Conservation (phyloP, 192 early-diverging fungal species). For the Podila horticola region DNA sequence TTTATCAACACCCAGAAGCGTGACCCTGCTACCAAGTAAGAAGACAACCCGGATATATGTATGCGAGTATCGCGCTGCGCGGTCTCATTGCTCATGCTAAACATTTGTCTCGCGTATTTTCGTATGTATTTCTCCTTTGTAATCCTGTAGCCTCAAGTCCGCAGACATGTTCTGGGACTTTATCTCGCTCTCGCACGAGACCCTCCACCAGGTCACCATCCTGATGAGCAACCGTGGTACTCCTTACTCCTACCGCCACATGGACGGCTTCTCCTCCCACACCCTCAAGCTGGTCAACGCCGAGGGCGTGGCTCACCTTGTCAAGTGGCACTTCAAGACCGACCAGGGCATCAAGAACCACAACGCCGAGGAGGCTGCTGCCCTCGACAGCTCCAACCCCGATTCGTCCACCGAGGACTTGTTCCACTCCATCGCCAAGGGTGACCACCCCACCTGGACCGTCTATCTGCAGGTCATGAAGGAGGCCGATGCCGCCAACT, state of each 20-base stretch:
- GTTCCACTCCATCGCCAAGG: constrained; percentile 68
- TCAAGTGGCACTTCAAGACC: constrained; percentile 74
- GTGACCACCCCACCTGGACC: constrained; percentile 73
- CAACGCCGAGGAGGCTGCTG: constrained; percentile 59
- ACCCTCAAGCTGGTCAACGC: constrained; percentile 66
- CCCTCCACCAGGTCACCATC: constrained; percentile 68
- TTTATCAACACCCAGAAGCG: constrained; percentile 89
- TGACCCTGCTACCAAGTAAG: constrained; percentile 75
- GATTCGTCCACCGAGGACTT: constrained; percentile 73
- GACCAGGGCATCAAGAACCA: constrained; percentile 71
- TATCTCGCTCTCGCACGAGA: constrained; percentile 70
- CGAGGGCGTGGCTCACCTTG: constrained; percentile 62
- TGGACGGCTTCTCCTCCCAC: constrained; percentile 65
- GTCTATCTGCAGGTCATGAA: constrained; percentile 72
- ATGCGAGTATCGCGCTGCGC: too few relatives aligned
- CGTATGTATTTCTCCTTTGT: neutral
- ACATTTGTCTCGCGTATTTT: too few relatives aligned
- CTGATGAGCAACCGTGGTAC: constrained; percentile 70
- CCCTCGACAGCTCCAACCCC: constrained; percentile 60
- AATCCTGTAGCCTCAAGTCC: neutral
- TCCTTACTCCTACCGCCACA: constrained; percentile 63
- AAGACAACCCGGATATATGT: too few relatives aligned
- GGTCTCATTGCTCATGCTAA: too few relatives aligned
- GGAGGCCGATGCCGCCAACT: constrained; percentile 65
- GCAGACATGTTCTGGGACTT: constrained; percentile 71